Evolutionary conservation across 106 monocot genomes (phyloP).

Genomic region (Ottelia alismoides): DNA sequence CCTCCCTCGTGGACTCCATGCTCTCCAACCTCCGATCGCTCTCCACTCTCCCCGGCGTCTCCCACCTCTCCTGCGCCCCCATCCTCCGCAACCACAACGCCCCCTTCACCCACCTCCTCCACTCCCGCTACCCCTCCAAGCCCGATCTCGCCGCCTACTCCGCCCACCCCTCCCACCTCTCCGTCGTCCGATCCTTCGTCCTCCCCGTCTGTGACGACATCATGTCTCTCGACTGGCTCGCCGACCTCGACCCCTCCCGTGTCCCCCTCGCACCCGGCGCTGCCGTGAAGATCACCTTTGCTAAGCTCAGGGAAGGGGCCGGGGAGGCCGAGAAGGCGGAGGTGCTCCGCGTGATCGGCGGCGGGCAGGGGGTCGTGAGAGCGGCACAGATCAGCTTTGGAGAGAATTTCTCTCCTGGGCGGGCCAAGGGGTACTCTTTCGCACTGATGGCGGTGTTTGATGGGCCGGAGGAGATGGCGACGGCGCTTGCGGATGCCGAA

Average conservation of each 20-base stretch:
- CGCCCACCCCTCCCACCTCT: slow-evolving; percentile 44
- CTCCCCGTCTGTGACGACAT: slow-evolving; percentile 61
- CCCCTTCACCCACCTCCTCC: slow-evolving; percentile 69
- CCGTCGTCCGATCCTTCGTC: slow-evolving; percentile 44
- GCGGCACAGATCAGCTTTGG: slow-evolving; percentile 41
- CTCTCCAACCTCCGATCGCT: slow-evolving; percentile 55
- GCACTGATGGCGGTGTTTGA: slow-evolving; percentile 51
- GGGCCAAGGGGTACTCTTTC: slow-evolving; percentile 74
- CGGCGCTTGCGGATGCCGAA: slow-evolving; percentile 21
- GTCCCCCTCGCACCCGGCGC: slow-evolving; percentile 12
- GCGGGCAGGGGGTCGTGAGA: slow-evolving; percentile 8
- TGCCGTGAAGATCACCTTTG: slow-evolving; percentile 49
- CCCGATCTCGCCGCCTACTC: slow-evolving; percentile 61
- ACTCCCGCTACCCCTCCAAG: slow-evolving; percentile 66
- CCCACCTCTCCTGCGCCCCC: slow-evolving; percentile 53
- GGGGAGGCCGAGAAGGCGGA: slow-evolving; percentile 12
- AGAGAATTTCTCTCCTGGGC: slow-evolving; percentile 80
- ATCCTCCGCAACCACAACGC: slow-evolving; percentile 52
- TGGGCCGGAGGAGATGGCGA: slow-evolving; percentile 40
- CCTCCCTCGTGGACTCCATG: slow-evolving; percentile 45
- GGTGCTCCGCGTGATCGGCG: slow-evolving; percentile 8
- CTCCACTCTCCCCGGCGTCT: slow-evolving; percentile 37
- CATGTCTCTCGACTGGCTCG: slow-evolving; percentile 79
- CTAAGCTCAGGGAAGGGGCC: slow-evolving; percentile 39
- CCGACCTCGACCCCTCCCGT: slow-evolving; percentile 4